Base-by-base conservation (phyloP, 306 rosid species). In the Cucurbita argyrosperma region DNA sequence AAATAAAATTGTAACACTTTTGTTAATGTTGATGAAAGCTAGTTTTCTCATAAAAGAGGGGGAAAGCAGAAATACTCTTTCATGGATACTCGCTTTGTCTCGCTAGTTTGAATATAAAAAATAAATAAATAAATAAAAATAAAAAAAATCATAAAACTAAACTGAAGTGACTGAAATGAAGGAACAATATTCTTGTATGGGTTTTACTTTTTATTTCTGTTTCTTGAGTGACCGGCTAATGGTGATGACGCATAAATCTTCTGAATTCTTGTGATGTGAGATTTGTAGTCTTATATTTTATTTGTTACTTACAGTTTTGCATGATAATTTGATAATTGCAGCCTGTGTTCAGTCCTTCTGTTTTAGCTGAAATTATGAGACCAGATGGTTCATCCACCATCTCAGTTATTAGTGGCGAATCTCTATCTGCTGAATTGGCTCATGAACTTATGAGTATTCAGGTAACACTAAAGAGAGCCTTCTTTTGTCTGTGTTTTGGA, bases 271-370 rank as follows among this genome's bases (percentile, higher is more conserved):
- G 42, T 26, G 39, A 15, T 4, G 18, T 12, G 57, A 7, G 4
- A 47, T 46, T 39, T 76, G 9, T n/a, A 14, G 45, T 37, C 35
- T 45, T 51, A 37, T 57, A 50, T 4, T 8, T 62, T 55, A 47
- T 6, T 64, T 46, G 9, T 67, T 46, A 49, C n/a, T 50, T 74
- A 16, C 73, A 51, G 11, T 75, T 78, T 79, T 56, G 60, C 7
- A 55, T 68, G 55, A 42, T 45, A 38, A 56, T 39, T 56, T 54
- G 64, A 49, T 21, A 5, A 46, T 68, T 76, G 87, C 85, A 92
- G 97, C 96, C 97, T 62, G 87, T 92, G 40, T 83, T 84, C 53
- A 88, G 96, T 79, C 89, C 96, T 58, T 89, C 97, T 56, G 84
- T 89, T 65, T 83, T 92, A 79, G 81, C 92, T 37, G 97, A 92